Base-by-base conservation (phyloP, 768 basidiomycete genomes). In the Tulasnella sp. region DNA sequence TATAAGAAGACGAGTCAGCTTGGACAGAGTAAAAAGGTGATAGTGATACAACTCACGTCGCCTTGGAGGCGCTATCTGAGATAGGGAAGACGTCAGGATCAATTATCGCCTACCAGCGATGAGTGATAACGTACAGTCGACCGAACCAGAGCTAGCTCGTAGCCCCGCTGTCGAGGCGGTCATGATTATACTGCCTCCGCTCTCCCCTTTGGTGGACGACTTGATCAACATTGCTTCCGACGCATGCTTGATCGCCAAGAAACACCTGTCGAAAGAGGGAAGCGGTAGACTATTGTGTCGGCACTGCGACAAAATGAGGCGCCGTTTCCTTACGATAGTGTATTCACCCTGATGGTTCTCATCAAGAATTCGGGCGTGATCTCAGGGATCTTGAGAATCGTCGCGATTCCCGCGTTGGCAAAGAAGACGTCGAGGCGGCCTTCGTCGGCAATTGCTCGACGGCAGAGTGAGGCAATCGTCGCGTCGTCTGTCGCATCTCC, bases 351-450 rank as follows among this genome's bases (percentile, higher is more conserved):
- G 80, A 94, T 82, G 17, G 76, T 76, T 51, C 86, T 79, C 78
- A 83, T 86, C 70, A 87, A 94, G 32, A 71, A 73, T 59, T 87
- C 82, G 2, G 78, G 72, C 0, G 83, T 76, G 2, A 79, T 82
- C 32, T 83, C 75, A 9, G 73, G 72, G 15, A 93, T 66, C 7
- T 67, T 66, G 42, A 73, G 64, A 19, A 34, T 67, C 1, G 76
- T 76, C 2, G 76, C 78, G 51, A 86, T 70, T 10, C 88, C 89
- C 58, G 88, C 89, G 69, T 97, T 96, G 30, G 94, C 94, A 68
- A 93, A 97, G 77, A 96, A 96, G 64, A 94, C 83, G 65, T 97
- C 94, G 11, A 97, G 76, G 61, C 82, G 78, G 8, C 92, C 91
- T 68, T 94, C 85, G 61, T 96, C 91, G 44, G 78, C 72, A 32